Evolutionary conservation across 352 stramenopile genomes (phyloP), one percentile per base, ranked within the genome.

Genomic region (Aphanomyces astaci): DNA sequence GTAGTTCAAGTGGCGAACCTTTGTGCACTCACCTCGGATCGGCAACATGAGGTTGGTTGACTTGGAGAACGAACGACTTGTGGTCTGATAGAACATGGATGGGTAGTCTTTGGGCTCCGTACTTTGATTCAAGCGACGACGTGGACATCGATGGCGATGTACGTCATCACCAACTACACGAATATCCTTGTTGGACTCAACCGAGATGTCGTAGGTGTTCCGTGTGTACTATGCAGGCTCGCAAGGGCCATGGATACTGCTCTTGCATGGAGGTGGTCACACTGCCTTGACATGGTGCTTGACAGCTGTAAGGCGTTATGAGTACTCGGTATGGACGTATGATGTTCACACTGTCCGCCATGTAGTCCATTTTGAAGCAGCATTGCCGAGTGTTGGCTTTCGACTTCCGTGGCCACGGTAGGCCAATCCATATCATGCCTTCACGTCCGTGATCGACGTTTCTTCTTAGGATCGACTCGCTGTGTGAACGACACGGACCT

Each of bases 271-370:
- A 43, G 86, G 82, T 22, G 88, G 88, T 63, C 92, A 92, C 74
- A 90, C 84, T 25, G 90, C 82, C 55, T 89, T 96, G 77, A 94
- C 86, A 55, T 96, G 87, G 83, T 86, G 82, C 64, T 75, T 92
- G 19, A 77, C 87, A 39, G 80, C 84, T 53, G 87, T 95, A 70
- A 4, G 64, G 52, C 30, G 0, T 25, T 59, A n/a, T n/a, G n/a
- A n/a, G n/a, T n/a, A n/a, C n/a, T n/a, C 25, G 48, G 22, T 40
- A 48, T 64, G 4, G 30, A 33, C 32, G 27, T 52, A 30, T 46
- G 4, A 31, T 64, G 24, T 10, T 32, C 55, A 7, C 28, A 15
- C 1, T 17, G 0, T 66, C 24, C 7, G 39, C 13, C 46, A 22
- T 54, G 7, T 60, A 96, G 88, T 75, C 78, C 22, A 65, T 91